Conservation (phyloP, 2,329 filamentous ascomycete species). For the Biscogniauxia mediterranea region DNA sequence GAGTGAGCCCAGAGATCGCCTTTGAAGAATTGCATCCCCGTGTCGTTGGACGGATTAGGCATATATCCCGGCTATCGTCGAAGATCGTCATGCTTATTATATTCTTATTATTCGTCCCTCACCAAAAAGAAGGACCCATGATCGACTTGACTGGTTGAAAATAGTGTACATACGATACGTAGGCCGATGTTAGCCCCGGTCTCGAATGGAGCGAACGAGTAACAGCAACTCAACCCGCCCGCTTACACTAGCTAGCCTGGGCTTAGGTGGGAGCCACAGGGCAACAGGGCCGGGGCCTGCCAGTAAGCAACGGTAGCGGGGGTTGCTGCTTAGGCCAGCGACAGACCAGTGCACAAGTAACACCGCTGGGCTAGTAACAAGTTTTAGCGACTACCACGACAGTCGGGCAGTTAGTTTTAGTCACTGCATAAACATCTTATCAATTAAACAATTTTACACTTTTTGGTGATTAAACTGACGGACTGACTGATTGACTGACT, state of each 20-base stretch:
- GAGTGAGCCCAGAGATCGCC: not conserved
- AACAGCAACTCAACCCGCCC: slow-evolving; percentile 1
- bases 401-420: not conserved
- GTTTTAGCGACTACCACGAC: not conserved
- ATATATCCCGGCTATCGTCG: not conserved
- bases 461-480: too few relatives aligned
- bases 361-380: not conserved
- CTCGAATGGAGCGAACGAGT: not conserved
- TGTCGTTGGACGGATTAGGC: not conserved
- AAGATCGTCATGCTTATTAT: not conserved
- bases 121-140: not conserved
- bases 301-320: slow-evolving; percentile 21
- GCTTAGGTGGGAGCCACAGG: not conserved
- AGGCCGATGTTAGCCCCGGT: not conserved
- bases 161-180: not conserved
- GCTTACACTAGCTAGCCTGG: slow-evolving; percentile 3
- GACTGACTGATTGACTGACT: too few relatives aligned
- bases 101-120: not conserved
- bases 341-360: slow-evolving; percentile 6
- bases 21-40: not conserved
- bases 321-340: not conserved
- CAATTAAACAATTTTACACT: not conserved
- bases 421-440: not conserved
- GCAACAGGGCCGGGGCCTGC: slow-evolving; percentile 12
- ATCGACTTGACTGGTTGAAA: not conserved